phyloP scores from a whole-genome alignment of 1,139 yeast genomes.

The Suhomyces atakaporum region DNA sequence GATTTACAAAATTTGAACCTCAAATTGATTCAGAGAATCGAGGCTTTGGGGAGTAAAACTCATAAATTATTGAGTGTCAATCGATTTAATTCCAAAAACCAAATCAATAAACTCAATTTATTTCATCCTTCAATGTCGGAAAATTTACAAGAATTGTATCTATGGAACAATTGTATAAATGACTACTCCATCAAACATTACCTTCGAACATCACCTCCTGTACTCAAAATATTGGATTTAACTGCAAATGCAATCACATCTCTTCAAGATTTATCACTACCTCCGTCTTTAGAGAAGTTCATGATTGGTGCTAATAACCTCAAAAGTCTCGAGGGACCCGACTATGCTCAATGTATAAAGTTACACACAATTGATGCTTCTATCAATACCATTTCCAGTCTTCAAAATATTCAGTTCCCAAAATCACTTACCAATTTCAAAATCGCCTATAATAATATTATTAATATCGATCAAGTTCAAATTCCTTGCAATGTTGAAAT shows the following conservation, averaged over 20 bases:
- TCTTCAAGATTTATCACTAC: conserved; percentile 17
- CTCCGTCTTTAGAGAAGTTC: conserved; percentile 18
- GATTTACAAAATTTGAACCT: conserved; percentile 9
- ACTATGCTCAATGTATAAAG: conserved; percentile 12
- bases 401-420: conserved; percentile 18
- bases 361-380: conserved; percentile 18
- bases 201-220: conserved; percentile 10
- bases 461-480: conserved; percentile 11
- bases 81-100: conserved; percentile 9
- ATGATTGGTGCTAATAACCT: conserved; percentile 23
- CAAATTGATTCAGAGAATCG: conserved; percentile 18
- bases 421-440: conserved; percentile 16
- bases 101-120: conserved; percentile 2
- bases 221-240: conserved; percentile 20
- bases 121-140: conserved; percentile 17
- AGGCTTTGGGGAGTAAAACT: conserved; percentile 19
- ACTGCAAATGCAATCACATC: conserved; percentile 22
- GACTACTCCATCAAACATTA: conserved; percentile 14
- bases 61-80: conserved; percentile 19
- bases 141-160: conserved; percentile 20
- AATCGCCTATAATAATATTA: conserved; percentile 22
- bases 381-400: conserved; percentile 16
- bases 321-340: conserved; percentile 19
- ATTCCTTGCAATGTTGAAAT: conserved; percentile 20
- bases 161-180: conserved; percentile 22